Conservation (phyloP, 78 protist genomes). For the Dictyostelium firmibasis region DNA sequence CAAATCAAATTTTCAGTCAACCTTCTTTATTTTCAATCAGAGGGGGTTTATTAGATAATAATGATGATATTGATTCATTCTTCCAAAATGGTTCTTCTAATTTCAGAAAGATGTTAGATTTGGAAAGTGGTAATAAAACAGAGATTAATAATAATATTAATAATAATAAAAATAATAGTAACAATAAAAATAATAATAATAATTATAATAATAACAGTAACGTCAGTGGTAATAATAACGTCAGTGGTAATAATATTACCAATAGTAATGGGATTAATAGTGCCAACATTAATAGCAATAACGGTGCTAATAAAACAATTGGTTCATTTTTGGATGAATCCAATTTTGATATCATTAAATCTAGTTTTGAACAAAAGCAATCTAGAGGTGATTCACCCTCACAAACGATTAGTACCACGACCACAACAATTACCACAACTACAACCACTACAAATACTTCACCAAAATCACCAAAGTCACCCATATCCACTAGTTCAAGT, state of each 20-base stretch:
- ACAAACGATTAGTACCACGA: neutral
- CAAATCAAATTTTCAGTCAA: neutral
- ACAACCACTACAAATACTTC: neutral
- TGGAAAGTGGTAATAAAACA: neutral
- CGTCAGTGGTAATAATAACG: neutral
- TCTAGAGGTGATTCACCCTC: neutral
- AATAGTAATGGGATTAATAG: neutral
- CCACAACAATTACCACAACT: neutral
- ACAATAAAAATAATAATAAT: too few species aligned
- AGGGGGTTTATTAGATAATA: neutral
- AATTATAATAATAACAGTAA: too few species aligned
- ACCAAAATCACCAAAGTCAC: neutral
- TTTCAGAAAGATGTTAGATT: neutral
- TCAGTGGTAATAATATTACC: too few species aligned
- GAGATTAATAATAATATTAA: neutral
- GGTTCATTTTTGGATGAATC: neutral
- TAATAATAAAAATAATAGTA: neutral
- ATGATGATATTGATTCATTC: neutral
- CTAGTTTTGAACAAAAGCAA: constrained; percentile 17
- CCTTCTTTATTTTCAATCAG: neutral
- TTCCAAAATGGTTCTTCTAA: neutral
- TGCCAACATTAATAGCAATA: neutral
- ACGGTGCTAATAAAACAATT: neutral
- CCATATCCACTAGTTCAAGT: neutral
- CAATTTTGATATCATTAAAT: neutral